These are phyloP conservation scores for Podila verticillata DNA, from an alignment of 192 early-diverging fungal species.

Conservation along the genomic window DNA sequence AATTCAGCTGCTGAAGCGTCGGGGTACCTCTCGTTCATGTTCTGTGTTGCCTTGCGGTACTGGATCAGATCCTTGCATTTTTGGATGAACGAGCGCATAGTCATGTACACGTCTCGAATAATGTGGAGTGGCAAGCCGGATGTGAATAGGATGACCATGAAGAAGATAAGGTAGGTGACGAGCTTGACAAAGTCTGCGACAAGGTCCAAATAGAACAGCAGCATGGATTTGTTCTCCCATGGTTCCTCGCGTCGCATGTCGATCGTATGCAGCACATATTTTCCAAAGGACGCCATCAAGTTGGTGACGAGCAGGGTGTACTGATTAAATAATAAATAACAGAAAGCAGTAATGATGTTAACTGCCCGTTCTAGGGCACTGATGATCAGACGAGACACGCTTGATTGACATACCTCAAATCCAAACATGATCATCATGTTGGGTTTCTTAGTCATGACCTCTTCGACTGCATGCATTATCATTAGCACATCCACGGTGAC, in stretches of 20 bases:
- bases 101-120: constrained; percentile 95
- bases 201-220: constrained; percentile 92
- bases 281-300: constrained; percentile 79
- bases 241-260: constrained; percentile 81
- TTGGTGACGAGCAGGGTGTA: constrained; percentile 87
- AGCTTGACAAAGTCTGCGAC: constrained; percentile 91
- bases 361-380: background rate
- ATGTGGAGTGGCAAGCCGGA: constrained; percentile 96
- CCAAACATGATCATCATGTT: constrained; percentile 99
- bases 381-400: background rate
- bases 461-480: constrained; percentile 72
- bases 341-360: background rate
- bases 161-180: constrained; percentile 88
- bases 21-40: constrained; percentile 98
- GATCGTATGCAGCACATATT: constrained; percentile 89
- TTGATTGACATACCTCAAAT: constrained; percentile 77
- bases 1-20: constrained; percentile 88
- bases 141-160: constrained; percentile 81
- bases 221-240: constrained; percentile 96
- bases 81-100: constrained; percentile 88
- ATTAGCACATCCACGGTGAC: constrained; percentile 78
- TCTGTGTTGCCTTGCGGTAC: constrained; percentile 93
- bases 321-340: constrained; percentile 52
- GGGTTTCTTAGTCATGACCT: constrained; percentile 72
- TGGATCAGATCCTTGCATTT: constrained; percentile 90